phyloP scores from a whole-genome alignment of 768 basidiomycete species.

The Lactifluus subvellereus region DNA sequence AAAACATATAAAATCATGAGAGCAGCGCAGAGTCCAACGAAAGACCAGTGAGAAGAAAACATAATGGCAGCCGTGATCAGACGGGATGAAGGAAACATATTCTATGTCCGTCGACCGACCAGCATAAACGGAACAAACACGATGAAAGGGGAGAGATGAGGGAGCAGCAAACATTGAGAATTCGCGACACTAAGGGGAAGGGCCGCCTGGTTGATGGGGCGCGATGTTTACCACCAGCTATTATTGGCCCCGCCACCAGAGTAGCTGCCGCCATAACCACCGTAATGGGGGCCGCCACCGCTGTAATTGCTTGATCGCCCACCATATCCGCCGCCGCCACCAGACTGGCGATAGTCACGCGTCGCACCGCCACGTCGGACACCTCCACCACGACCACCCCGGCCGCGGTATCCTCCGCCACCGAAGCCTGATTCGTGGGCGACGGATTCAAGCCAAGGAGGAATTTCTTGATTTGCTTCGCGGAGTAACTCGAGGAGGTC shows the following conservation, averaged over 20 bases:
- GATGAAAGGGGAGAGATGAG: slow-evolving; percentile 4
- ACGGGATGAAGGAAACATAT: background rate
- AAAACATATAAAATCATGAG: slow-evolving; percentile 45
- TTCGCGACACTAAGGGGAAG: background rate
- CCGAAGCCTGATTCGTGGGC: slow-evolving; percentile 77
- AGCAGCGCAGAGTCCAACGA: slow-evolving; percentile 52
- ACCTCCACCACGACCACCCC: slow-evolving; percentile 47
- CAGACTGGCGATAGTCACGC: slow-evolving; percentile 39
- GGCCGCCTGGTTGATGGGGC: slow-evolving; percentile 10
- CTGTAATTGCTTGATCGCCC: slow-evolving; percentile 30
- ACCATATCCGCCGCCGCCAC: slow-evolving; percentile 33
- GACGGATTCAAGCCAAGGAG: slow-evolving; percentile 83
- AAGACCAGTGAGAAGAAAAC: slow-evolving; percentile 14
- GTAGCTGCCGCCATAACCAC: slow-evolving; percentile 29
- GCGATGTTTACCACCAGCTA: slow-evolving; percentile 47
- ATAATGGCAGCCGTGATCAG: slow-evolving; percentile 10
- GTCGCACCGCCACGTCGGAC: slow-evolving; percentile 55
- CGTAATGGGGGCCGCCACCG: slow-evolving; percentile 30
- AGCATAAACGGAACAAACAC: slow-evolving; percentile 8
- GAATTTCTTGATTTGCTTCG: slow-evolving; percentile 96
- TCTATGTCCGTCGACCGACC: slow-evolving; percentile 5
- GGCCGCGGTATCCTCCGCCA: slow-evolving; percentile 41
- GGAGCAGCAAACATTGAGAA: background rate
- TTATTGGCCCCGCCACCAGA: slow-evolving; percentile 28
- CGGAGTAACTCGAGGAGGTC: slow-evolving; percentile 90